Evolutionary conservation across 495 filamentous ascomycete genomes (phyloP), one percentile per base, ranked within the genome.

Genomic region (Tuber indicum): DNA sequence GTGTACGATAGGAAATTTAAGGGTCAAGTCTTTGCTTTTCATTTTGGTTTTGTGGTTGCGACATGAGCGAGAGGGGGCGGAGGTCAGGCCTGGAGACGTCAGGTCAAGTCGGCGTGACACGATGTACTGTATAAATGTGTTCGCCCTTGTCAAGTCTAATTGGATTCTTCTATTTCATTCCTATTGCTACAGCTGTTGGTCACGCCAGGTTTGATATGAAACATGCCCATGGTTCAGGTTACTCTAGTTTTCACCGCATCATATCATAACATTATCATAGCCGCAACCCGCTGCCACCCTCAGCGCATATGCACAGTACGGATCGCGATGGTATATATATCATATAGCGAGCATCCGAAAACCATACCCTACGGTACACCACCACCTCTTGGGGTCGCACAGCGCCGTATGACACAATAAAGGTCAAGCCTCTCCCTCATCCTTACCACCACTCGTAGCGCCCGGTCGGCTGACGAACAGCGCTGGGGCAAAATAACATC

Each of bases 1-100:
- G 41, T 66, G 39, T 71, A 44, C 49, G 46, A 75, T 66, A 41
- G 32, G 69, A 73, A 47, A 75, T 74, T 74, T 17, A 19, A 45
- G 5, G 6, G 17, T 44, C 19, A 1, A 70, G 19, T 71, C 19
- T 70, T 70, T 70, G 3, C 75, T 75, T 70, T 74, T 62, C 7
- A 17, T 43, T 73, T 26, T 36, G 69, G 26, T 41, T 32, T 72
- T 74, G 47, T 77, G 73, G 43, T 10, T 74, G 52, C 45, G 23
- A n/a, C 58, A 41, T 62, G 62, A 32, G 72, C 16, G 47, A 42
- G n/a, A 41, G 47, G 6, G 26, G 47, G 10, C 21, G 73, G 45
- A 1, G 2, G 73, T 23, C 9, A 58, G 10, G 45, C 19, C n/a
- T n/a, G 17, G 45, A 62, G 19, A 19, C 7, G 10, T 70, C 17